Conservation (phyloP, 2,329 filamentous ascomycete genomes). For the Exutisphaerella laricina region DNA sequence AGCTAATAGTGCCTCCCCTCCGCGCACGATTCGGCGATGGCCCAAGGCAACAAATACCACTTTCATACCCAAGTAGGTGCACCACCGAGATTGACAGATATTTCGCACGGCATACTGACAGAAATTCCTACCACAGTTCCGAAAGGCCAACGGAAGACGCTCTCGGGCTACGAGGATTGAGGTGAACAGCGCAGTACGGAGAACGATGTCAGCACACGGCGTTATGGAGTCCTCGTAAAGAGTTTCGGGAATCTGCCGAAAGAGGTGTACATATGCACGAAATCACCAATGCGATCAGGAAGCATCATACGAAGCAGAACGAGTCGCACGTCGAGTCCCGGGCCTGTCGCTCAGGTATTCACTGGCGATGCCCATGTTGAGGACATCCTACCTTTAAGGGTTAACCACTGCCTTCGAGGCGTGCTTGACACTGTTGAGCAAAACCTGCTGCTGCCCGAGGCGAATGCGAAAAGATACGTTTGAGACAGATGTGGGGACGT, state of each 20-base stretch:
- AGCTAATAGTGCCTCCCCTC: conserved; percentile 65
- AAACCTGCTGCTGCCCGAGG: no score
- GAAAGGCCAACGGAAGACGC: conserved; percentile 42
- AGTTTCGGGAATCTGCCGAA: not conserved
- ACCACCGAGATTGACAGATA: not conserved
- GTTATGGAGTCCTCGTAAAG: conserved; percentile 2
- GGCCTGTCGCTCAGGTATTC: no score
- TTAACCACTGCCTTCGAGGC: no score
- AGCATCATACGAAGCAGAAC: no score
- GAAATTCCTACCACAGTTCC: conserved; percentile 35
- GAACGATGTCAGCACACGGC: conserved; percentile 1
- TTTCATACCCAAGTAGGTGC: conserved; percentile 86
- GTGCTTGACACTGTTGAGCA: no score
- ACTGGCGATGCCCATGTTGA: no score
- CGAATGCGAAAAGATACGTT: no score
- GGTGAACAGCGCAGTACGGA: not conserved
- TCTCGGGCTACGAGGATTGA: conserved; percentile 45
- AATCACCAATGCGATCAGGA: no score
- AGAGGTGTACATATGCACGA: not conserved
- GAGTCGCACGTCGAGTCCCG: no score
- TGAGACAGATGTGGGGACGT: no score
- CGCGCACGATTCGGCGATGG: conserved; percentile 68
- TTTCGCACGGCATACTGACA: conserved; percentile 4
- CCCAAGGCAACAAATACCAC: conserved; percentile 65
- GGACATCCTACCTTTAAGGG: no score